Base-by-base conservation (phyloP, 345 rosid species). In the Brassica rapa region DNA sequence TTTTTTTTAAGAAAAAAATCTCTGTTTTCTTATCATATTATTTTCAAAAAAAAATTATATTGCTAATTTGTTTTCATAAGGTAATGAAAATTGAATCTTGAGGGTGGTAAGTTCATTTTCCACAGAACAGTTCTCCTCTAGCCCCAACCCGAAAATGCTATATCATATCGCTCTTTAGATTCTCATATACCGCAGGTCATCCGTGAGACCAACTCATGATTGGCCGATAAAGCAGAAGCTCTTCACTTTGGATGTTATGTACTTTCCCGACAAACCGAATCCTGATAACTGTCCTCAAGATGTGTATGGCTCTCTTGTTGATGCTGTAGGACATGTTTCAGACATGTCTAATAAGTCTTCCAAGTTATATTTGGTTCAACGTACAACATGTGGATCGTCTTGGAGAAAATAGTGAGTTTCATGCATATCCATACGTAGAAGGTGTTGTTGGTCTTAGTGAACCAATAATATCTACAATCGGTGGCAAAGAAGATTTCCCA, bases 241-340 rank as follows among this genome's bases (percentile, higher is more conserved):
- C 70, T 92, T 94, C 89, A 90, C 97, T 5, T 63, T 94, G 55
- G 98, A 94, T 84, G 97, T 94, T 75, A 84, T 92, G 85, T 92
- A 94, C 83, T 88, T 94, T 64, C 97, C 92, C 2, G 91, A 92
- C 79, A 94, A 92, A 83, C 97, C 98, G 43, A 85, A 89, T 30
- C 93, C 88, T 5, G 95, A 91, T 61, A 94, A 92, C 82, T 92
- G 95, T 81, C 97, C 97, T 5, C 97, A 94, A 82, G 88, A 82
- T 60, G 97, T 89, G 27, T 94, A 90, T 43, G 95, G 89, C 83
- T 74, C 84, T 9, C 95, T 94, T 0, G 92, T 89, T 0, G 97
- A 92, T 30, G 86, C 89, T 23, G 97, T 94, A 14, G 97, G 92
- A 66, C 89, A 83, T 15, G 93, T 92, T 39, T 84, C 92, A 3